Percentiles rank a stretch among this genome's conserved stretches.
Evolutionary conservation across 495 filamentous ascomycete genomes (phyloP).

Genomic region (Penicillium canescens): DNA sequence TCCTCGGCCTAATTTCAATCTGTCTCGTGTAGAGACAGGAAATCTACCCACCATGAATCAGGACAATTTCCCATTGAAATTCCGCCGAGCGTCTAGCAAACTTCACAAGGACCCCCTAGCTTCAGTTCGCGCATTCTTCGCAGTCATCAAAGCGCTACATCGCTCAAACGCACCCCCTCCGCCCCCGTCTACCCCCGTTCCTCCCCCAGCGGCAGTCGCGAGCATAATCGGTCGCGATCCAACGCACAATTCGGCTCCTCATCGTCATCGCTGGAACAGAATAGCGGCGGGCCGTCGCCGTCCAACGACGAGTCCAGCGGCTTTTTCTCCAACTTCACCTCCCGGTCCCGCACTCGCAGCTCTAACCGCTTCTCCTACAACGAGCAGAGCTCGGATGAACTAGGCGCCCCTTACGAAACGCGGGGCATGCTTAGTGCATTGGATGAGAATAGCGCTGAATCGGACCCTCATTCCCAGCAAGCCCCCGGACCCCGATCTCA

Average conservation of each 20-base stretch:
- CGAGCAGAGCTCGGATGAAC: constrained; percentile 67
- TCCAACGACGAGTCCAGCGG: constrained; percentile 41
- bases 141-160: constrained; percentile 46
- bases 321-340: constrained; percentile 32
- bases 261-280: constrained; percentile 51
- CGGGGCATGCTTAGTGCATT: constrained; percentile 66
- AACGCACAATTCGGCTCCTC: constrained; percentile 52
- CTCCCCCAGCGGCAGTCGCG: constrained; percentile 41
- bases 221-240: constrained; percentile 50
- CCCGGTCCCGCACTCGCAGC: constrained; percentile 36
- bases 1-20: constrained; percentile 35
- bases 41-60: constrained; percentile 43
- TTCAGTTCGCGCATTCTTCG: constrained; percentile 44
- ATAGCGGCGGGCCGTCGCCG: constrained; percentile 50
- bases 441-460: constrained; percentile 59
- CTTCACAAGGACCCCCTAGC: constrained; percentile 51
- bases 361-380: constrained; percentile 54
- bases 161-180: constrained; percentile 69
- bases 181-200: constrained; percentile 58
- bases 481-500: constrained; percentile 54
- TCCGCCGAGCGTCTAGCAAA: constrained; percentile 49
- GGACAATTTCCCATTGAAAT: constrained; percentile 47
- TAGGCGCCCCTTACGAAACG: constrained; percentile 68
- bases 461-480: constrained; percentile 36
- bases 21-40: constrained; percentile 27